Percentiles rank a stretch among this genome's conserved stretches.
These are phyloP conservation scores for Linderina pennispora DNA, from an alignment of 192 early-diverging fungal species.

Conservation along the genomic window DNA sequence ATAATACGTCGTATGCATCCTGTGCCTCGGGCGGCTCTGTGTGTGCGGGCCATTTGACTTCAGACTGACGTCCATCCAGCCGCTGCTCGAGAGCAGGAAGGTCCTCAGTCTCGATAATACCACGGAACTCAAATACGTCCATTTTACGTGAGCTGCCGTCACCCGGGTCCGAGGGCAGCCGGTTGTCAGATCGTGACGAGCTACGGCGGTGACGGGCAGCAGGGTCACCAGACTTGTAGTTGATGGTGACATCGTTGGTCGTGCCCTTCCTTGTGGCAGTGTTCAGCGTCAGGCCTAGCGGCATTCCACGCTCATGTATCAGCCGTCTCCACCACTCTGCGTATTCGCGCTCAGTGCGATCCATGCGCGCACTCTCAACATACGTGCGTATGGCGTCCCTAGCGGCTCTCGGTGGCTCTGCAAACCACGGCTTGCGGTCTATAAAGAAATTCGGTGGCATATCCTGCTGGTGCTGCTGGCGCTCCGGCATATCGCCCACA, in stretches of 20 bases:
- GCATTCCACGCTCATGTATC: slow-evolving; percentile 25
- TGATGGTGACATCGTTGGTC: slow-evolving; percentile 32
- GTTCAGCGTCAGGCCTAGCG: slow-evolving; percentile 36
- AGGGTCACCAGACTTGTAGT: slow-evolving; percentile 18
- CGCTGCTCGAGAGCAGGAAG: slow-evolving; percentile 25
- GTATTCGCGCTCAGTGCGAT: slow-evolving; percentile 42
- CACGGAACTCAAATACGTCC: slow-evolving; percentile 37
- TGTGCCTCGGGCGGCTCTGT: slow-evolving; percentile 6
- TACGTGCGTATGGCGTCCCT: slow-evolving; percentile 16
- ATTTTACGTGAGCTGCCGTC: too few relatives aligned
- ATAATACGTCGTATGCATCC: slow-evolving; percentile 5
- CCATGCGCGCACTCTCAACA: slow-evolving; percentile 13
- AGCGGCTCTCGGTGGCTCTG: slow-evolving; percentile 17
- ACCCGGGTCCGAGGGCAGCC: background rate
- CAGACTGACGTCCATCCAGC: slow-evolving; percentile 10
- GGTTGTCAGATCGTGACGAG: background rate
- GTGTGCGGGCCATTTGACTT: slow-evolving; percentile 9
- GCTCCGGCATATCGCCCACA: background rate
- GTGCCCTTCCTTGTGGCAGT: slow-evolving; percentile 1
- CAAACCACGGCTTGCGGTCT: background rate
- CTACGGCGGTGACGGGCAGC: background rate
- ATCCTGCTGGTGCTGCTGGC: background rate
- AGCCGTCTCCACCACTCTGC: slow-evolving; percentile 44
- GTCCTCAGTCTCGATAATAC: slow-evolving; percentile 40
- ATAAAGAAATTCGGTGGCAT: background rate